These are phyloP conservation scores for Helicocarpus griseus DNA, from an alignment of 2,329 filamentous ascomycete genomes.

Conservation along the genomic window DNA sequence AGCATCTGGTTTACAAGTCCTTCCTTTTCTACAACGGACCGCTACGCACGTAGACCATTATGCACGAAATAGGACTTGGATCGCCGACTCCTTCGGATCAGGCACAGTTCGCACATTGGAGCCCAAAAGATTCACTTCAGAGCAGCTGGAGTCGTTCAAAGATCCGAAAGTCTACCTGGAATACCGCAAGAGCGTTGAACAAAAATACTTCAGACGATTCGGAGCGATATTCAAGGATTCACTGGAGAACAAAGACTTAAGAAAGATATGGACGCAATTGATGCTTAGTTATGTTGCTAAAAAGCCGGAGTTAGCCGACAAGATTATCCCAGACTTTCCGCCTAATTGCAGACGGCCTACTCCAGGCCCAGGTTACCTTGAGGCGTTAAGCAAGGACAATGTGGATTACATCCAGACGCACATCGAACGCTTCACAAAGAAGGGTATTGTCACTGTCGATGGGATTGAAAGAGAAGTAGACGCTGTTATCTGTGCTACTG, in stretches of 20 bases:
- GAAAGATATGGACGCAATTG: constrained; percentile 40
- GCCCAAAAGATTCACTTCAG: constrained; percentile 45
- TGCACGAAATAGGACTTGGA: constrained; percentile 57
- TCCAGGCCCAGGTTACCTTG: constrained; percentile 57
- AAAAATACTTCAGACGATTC: constrained; percentile 54
- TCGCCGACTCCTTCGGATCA: constrained; percentile 53
- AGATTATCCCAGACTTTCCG: constrained; percentile 53
- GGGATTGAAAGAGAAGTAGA: constrained; percentile 50
- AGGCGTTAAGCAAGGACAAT: constrained; percentile 52
- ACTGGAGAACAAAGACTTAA: constrained; percentile 39
- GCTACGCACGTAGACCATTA: constrained; percentile 51
- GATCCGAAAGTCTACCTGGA: constrained; percentile 52
- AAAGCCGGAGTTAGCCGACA: constrained; percentile 47
- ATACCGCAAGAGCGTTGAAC: constrained; percentile 49
- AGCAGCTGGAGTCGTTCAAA: constrained; percentile 48
- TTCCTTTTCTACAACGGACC: constrained; percentile 31
- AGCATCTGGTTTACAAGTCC: constrained; percentile 48
- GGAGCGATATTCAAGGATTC: constrained; percentile 45
- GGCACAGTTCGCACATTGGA: constrained; percentile 44
- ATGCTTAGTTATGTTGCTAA: constrained; percentile 46
- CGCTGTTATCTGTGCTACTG: constrained; percentile 59
- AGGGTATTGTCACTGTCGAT: constrained; percentile 51
- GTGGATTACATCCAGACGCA: constrained; percentile 50
- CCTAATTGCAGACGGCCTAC: constrained; percentile 57
- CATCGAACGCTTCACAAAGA: constrained; percentile 50